Conservation (phyloP, 2,329 filamentous ascomycete genomes). For the Corinectria fuckeliana region DNA sequence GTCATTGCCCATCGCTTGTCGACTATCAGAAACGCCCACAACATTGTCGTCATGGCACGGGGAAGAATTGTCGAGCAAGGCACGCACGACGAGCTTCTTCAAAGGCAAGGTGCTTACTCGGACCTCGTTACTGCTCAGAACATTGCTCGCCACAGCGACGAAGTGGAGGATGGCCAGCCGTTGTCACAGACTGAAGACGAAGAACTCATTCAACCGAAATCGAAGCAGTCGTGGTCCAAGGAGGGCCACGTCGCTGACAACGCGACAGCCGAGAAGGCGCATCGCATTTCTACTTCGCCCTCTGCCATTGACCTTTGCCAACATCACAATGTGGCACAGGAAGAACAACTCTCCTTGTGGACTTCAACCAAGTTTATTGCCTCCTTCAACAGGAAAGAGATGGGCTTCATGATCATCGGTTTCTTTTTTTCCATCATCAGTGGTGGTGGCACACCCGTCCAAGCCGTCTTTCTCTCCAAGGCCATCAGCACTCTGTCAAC, state of each 20-base stretch:
- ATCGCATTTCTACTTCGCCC: not conserved
- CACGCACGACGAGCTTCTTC: conserved; percentile 58
- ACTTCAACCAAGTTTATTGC: conserved; percentile 6
- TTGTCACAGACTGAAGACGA: not conserved
- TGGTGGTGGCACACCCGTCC: conserved; percentile 39
- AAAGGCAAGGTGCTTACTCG: conserved; percentile 5
- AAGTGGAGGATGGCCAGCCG: not conserved
- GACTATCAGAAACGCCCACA: conserved; percentile 65
- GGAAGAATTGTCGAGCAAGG: conserved; percentile 64
- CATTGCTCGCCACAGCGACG: not conserved
- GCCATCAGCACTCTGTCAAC: conserved; percentile 25
- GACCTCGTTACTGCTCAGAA: conserved; percentile 18
- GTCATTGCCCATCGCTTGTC: conserved; percentile 65
- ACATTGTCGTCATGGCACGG: conserved; percentile 63
- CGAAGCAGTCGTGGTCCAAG: not conserved
- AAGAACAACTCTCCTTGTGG: not conserved
- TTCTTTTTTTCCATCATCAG: conserved; percentile 18
- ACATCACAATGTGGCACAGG: not conserved
- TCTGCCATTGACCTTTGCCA: not conserved
- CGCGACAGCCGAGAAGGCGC: not conserved
- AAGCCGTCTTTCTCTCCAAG: conserved; percentile 39
- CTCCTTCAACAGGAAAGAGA: conserved; percentile 14
- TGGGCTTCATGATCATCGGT: not conserved
- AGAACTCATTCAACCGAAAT: not conserved
- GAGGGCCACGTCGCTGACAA: not conserved